These are phyloP conservation scores for Gleditsia sinensis DNA, from an alignment of 306 rosid species.

Conservation along the genomic window DNA sequence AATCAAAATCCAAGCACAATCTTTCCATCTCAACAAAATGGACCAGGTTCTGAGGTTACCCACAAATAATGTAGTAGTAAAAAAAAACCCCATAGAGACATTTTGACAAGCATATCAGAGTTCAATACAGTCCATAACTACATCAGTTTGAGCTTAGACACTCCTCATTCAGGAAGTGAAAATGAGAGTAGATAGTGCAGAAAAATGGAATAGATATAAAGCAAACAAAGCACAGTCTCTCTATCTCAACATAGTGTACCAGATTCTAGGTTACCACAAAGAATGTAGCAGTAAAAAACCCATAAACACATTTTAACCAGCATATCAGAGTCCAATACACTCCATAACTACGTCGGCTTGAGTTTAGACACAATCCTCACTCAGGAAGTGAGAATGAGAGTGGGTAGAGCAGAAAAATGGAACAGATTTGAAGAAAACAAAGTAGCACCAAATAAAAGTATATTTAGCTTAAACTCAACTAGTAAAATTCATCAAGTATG, in stretches of 20 bases:
- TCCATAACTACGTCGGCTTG: conserved; percentile 12
- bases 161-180: background rate
- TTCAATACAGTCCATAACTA: background rate
- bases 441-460: background rate
- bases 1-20: conserved; percentile 17
- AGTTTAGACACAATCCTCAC: background rate
- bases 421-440: background rate
- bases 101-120: conserved; percentile 25
- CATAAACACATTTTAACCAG: conserved; percentile 3
- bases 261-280: conserved; percentile 15
- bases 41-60: conserved; percentile 21
- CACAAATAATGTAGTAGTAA: background rate
- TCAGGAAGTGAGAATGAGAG: conserved; percentile 4
- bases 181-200: conserved; percentile 13
- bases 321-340: conserved; percentile 19
- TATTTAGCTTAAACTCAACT: background rate
- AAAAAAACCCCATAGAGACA: background rate
- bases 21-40: background rate
- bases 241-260: background rate
- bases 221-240: background rate
- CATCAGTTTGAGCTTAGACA: conserved; percentile 10
- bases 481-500: background rate
- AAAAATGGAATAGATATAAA: background rate
- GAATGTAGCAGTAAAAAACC: background rate
- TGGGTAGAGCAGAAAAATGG: background rate